Percentiles rank a stretch among this genome's conserved stretches.
phyloP scores from a whole-genome alignment of 2,329 filamentous ascomycete species.

The Fonsecaea pugnacius region DNA sequence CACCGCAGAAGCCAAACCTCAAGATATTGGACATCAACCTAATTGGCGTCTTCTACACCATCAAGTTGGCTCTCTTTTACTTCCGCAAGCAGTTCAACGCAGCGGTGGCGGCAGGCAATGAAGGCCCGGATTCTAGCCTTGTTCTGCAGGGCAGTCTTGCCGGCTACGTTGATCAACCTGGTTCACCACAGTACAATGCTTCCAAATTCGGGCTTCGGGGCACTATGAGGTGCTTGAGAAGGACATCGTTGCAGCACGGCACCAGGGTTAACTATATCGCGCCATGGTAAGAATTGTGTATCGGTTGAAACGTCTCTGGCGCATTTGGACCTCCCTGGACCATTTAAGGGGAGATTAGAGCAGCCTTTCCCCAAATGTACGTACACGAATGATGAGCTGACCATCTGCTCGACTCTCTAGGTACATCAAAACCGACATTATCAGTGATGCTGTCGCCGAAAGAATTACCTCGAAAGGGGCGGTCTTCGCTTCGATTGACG shows the following conservation, averaged over 20 bases:
- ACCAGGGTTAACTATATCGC: conserved; percentile 56
- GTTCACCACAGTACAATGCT: conserved; percentile 47
- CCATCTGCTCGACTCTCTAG: conserved; percentile 29
- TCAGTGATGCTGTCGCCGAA: conserved; percentile 37
- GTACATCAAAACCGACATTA: conserved; percentile 43
- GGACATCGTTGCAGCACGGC: conserved; percentile 45
- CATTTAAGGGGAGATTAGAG: too few species aligned
- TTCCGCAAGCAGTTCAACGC: conserved; percentile 37
- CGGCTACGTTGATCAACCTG: conserved; percentile 42
- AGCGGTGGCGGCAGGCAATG: conserved; percentile 7
- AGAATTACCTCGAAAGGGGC: conserved; percentile 30
- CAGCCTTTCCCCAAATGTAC: background rate
- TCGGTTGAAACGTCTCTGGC: too few species aligned
- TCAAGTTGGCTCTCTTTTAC: conserved; percentile 46
- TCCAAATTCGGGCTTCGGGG: conserved; percentile 53
- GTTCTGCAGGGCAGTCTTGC: conserved; percentile 41
- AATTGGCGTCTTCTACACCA: conserved; percentile 42
- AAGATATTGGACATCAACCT: conserved; percentile 44
- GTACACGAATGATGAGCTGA: conserved; percentile 3
- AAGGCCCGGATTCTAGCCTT: conserved; percentile 41
- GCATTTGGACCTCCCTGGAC: too few species aligned
- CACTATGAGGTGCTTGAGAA: conserved; percentile 49
- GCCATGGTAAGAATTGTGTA: conserved; percentile 47
- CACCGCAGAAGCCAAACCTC: conserved; percentile 36
- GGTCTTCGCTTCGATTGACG: conserved; percentile 15